Conservation (phyloP, 495 filamentous ascomycete genomes). For the Annulohypoxylon maeteangense region DNA sequence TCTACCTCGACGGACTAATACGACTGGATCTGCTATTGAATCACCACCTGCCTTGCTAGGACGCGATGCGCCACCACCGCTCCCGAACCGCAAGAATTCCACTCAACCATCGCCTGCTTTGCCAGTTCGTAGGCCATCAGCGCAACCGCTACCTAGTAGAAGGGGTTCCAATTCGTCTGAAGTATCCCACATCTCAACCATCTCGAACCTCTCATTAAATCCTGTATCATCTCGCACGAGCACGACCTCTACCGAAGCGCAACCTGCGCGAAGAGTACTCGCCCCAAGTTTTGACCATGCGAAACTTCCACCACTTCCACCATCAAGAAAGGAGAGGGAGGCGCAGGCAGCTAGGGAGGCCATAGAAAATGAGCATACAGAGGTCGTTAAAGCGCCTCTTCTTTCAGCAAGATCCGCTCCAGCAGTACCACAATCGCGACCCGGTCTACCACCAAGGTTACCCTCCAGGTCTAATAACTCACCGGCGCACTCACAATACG, state of each 20-base stretch:
- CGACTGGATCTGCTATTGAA: slow-evolving; percentile 30
- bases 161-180: slow-evolving; percentile 61
- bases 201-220: slow-evolving; percentile 56
- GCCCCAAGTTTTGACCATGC: slow-evolving; percentile 61
- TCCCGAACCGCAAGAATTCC: slow-evolving; percentile 51
- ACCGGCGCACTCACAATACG: slow-evolving; percentile 27
- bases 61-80: slow-evolving; percentile 50
- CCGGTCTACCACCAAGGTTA: slow-evolving; percentile 54
- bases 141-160: slow-evolving; percentile 47
- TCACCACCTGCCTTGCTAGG: slow-evolving; percentile 38
- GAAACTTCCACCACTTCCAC: slow-evolving; percentile 61
- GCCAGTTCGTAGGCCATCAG: slow-evolving; percentile 54
- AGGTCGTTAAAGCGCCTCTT: slow-evolving; percentile 33
- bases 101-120: slow-evolving; percentile 52
- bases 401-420: slow-evolving; percentile 38
- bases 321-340: slow-evolving; percentile 57
- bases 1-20: slow-evolving; percentile 54
- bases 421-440: slow-evolving; percentile 42
- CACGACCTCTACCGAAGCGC: slow-evolving; percentile 46
- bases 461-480: slow-evolving; percentile 53
- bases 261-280: slow-evolving; percentile 51
- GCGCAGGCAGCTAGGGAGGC: slow-evolving; percentile 54
- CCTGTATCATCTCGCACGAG: slow-evolving; percentile 49
- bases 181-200: slow-evolving; percentile 54
- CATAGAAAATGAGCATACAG: slow-evolving; percentile 44